Evolutionary conservation across 2,329 filamentous ascomycete genomes (phyloP).

Genomic region (Trichoderma sp.): DNA sequence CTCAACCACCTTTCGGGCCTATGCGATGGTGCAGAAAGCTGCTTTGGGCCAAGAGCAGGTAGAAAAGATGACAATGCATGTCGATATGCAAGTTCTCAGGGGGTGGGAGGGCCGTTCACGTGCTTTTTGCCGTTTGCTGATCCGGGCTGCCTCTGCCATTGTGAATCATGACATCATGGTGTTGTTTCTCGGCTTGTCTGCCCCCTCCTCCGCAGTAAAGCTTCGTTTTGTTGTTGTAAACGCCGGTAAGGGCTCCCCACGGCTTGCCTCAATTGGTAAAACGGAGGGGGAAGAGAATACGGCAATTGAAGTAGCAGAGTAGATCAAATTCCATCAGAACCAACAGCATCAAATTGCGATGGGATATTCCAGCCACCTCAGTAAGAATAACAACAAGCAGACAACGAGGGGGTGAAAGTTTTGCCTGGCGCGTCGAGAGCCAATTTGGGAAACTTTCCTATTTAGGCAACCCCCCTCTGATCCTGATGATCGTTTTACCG

Average conservation of each 20-base stretch:
- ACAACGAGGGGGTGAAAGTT: neutral
- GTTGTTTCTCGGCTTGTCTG: neutral
- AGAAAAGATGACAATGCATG: neutral
- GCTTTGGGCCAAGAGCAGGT: neutral
- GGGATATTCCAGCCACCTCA: neutral
- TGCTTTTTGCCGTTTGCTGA: neutral
- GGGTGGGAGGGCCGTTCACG: neutral
- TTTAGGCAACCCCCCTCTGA: neutral
- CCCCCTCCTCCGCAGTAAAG: neutral
- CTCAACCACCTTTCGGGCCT: conserved; percentile 3
- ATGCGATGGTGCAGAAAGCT: neutral
- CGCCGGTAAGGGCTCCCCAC: neutral
- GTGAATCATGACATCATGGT: conserved; percentile 16
- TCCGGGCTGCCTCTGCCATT: neutral
- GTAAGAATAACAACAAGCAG: neutral
- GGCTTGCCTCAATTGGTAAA: neutral
- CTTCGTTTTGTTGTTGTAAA: neutral
- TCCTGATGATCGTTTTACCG: neutral
- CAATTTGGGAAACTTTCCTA: neutral
- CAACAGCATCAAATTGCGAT: neutral
- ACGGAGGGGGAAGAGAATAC: neutral
- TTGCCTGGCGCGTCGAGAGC: neutral
- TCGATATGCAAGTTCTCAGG: neutral
- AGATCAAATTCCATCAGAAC: neutral
- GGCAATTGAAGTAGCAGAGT: neutral